Evolutionary conservation across 2,329 filamentous ascomycete species (phyloP), one percentile per base, ranked within the genome.

Genomic region (Colletotrichum noveboracense): DNA sequence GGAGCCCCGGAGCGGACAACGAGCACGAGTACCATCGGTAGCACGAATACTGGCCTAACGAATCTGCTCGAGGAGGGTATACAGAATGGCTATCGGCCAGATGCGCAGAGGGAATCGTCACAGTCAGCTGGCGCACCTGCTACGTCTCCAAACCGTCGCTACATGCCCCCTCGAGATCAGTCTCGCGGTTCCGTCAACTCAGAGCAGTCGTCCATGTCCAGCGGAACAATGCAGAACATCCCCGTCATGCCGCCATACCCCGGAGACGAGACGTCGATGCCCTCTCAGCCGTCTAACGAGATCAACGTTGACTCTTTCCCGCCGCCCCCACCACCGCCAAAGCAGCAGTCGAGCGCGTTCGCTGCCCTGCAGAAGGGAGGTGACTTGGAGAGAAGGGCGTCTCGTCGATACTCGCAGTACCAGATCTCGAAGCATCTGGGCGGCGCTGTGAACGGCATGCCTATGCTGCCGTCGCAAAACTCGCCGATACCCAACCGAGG

Each of bases 381-480:
- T 24, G 96, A 98, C 79, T 87, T 99, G 66, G 97, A 99, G 85
- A 92, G 97, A 82, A 91, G 97, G 82, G 97, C 97, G 1, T 99
- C 97, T 16, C 91, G 96, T 79, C 90, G 97, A 81, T 99, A 98
- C 83, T 98, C 97, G 3, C 94, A 96, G 69, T 99, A 98, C 83
- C 97, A 99, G 82, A 98, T 99, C 79, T 95, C 95, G 61, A 98
- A 98, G 82, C 96, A 98, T 80, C 88, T 98, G 3, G 96, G 96
- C 13, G 91, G 93, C 18, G 93, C 94, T 52, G 91, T 94, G 18
- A 96, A 93, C 84, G 95, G 95, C 24, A 93, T 98, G 18, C 95
- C 96, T 8, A 94, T 97, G 81, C 91, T 98, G 24, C 96, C 96
- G 30, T 89, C 94, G 32, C 95, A 97, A 82, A 95, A 93, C 76